Evolutionary conservation across 2,329 filamentous ascomycete genomes (phyloP).

Genomic region (Rutstroemia sydowiana): DNA sequence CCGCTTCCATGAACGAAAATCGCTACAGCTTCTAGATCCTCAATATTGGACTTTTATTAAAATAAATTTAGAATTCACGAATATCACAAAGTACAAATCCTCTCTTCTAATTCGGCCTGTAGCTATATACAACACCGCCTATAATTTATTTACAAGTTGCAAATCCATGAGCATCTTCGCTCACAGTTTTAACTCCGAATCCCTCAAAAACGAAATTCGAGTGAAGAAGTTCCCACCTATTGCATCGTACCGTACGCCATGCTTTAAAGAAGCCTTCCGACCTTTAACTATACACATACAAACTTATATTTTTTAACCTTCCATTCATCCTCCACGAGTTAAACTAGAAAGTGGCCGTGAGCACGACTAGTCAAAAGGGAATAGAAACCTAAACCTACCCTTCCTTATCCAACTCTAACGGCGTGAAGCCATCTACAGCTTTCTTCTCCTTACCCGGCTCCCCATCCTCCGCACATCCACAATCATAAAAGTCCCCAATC

Average conservation of each 20-base stretch:
- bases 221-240: no score
- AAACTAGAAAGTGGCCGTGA: conserved; percentile 17
- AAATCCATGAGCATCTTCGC: not conserved
- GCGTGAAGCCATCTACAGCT: conserved; percentile 27
- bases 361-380: conserved; percentile 1
- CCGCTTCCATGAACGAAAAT: no score
- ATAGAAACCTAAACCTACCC: conserved; percentile 16
- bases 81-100: no score
- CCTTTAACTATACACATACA: not conserved
- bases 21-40: not conserved
- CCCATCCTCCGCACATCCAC: conserved; percentile 60
- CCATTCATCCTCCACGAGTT: conserved; percentile 18
- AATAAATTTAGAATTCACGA: no score
- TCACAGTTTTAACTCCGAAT: no score
- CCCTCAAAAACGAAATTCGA: no score
- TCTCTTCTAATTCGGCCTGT: not conserved
- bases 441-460: conserved; percentile 34
- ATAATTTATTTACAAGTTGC: not conserved
- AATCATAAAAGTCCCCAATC: conserved; percentile 66
- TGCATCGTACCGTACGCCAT: no score
- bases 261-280: conserved; percentile 2
- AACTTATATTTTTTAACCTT: not conserved
- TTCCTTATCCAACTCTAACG: conserved; percentile 28
- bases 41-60: not conserved
- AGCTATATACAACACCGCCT: not conserved